Evolutionary conservation across 768 basidiomycete species (phyloP).

Genomic region (Macrolepiota dolichaula): DNA sequence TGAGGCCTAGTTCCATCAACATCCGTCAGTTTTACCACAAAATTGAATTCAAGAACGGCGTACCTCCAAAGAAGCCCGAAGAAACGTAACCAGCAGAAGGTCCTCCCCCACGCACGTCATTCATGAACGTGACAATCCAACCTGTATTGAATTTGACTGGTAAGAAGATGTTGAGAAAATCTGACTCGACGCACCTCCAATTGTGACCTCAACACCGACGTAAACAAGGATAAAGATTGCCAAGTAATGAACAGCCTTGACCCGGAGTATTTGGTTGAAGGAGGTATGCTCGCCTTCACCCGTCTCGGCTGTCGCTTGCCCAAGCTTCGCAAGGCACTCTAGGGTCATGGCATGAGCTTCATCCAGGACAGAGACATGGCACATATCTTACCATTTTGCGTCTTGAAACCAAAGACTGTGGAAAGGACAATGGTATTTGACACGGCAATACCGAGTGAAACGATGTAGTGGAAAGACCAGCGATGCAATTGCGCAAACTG

Average conservation of each 20-base stretch:
- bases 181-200: conserved; percentile 34
- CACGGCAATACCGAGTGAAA: conserved; percentile 63
- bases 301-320: conserved; percentile 39
- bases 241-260: conserved; percentile 55
- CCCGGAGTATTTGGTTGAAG: conserved; percentile 46
- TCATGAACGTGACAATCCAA: no score
- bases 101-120: no score
- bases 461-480: conserved; percentile 81
- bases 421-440: conserved; percentile 50
- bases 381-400: conserved; percentile 54
- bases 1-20: no score
- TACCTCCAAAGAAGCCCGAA: no score
- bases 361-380: background rate
- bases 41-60: no score
- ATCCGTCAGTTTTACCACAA: no score
- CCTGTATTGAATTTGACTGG: conserved; percentile 32
- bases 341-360: background rate
- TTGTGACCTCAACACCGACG: conserved; percentile 66
- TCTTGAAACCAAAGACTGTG: conserved; percentile 63
- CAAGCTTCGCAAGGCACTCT: conserved; percentile 57
- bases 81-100: no score
- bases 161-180: background rate
- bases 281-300: conserved; percentile 36
- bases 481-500: conserved; percentile 63
- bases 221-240: conserved; percentile 66